phyloP scores from a whole-genome alignment of 2,329 filamentous ascomycete species.

The Rugonectria rugulosa region DNA sequence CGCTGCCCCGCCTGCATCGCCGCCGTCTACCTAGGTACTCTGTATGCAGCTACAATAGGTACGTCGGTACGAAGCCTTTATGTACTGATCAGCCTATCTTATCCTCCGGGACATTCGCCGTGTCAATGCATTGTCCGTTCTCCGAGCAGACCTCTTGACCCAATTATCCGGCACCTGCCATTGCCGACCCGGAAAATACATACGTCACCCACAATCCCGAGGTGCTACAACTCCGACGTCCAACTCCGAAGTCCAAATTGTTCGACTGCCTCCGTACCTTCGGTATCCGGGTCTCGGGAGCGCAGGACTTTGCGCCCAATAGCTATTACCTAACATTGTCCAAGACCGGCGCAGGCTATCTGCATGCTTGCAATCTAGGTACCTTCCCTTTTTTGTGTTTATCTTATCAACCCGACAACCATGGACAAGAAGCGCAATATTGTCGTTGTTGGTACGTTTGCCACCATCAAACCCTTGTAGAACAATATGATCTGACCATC shows the following conservation, averaged over 20 bases:
- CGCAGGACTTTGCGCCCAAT: too few species aligned
- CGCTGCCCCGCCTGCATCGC: slow-evolving; percentile 6
- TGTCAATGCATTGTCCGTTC: too few species aligned
- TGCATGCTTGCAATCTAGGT: neutral
- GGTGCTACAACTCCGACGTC: too few species aligned
- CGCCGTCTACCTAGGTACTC: too few species aligned
- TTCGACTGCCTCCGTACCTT: neutral
- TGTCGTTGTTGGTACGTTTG: slow-evolving; percentile 57
- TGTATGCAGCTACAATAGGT: too few species aligned
- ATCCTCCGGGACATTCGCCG: too few species aligned
- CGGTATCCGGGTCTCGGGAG: neutral
- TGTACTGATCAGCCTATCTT: too few species aligned
- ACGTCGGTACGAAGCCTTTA: too few species aligned
- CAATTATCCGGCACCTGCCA: neutral
- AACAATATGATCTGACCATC: neutral
- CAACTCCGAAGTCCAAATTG: too few species aligned
- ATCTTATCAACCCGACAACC: neutral
- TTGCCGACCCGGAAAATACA: neutral
- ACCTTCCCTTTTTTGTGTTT: too few species aligned
- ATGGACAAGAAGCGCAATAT: slow-evolving; percentile 54
- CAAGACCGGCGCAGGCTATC: too few species aligned
- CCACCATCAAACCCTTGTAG: neutral
- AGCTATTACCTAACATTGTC: too few species aligned
- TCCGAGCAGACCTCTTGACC: neutral
- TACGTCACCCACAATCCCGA: neutral